A percentile compares a stretch with the other conserved stretches of the same genome.
These are phyloP conservation scores for Cladorrhinum sp. DNA, from an alignment of 2,329 filamentous ascomycete species.

Conservation along the genomic window DNA sequence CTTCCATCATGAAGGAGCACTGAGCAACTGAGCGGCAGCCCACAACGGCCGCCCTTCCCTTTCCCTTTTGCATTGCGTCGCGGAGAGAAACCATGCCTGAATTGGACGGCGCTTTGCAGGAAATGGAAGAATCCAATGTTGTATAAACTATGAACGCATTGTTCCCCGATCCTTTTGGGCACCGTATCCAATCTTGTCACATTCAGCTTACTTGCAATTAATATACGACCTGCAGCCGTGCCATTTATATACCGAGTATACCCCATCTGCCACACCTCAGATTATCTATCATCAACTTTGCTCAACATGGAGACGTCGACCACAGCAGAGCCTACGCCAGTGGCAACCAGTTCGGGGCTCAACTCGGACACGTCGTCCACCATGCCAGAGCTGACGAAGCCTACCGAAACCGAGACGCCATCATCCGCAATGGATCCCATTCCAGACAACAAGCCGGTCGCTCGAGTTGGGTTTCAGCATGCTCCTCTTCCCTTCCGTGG, in stretches of 20 bases:
- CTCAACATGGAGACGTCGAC: background rate
- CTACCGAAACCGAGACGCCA: background rate
- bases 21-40: background rate
- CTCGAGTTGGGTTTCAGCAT: background rate
- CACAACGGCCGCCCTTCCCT: background rate
- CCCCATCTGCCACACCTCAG: background rate
- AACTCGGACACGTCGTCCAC: background rate
- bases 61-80: no score
- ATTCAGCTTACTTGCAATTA: no score
- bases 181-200: no score
- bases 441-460: constrained; percentile 11
- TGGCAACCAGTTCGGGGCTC: background rate
- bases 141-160: background rate
- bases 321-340: background rate
- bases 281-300: background rate
- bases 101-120: background rate
- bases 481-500: background rate
- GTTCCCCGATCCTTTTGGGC: background rate
- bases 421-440: constrained; percentile 2
- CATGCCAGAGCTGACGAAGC: no score
- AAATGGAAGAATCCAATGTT: background rate
- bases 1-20: no score
- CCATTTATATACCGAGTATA: background rate
- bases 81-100: background rate
- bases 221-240: no score